Percentiles rank a stretch among this genome's conserved stretches.
Evolutionary conservation across 2,329 filamentous ascomycete genomes (phyloP).

Genomic region (Phialocephala subalpina): DNA sequence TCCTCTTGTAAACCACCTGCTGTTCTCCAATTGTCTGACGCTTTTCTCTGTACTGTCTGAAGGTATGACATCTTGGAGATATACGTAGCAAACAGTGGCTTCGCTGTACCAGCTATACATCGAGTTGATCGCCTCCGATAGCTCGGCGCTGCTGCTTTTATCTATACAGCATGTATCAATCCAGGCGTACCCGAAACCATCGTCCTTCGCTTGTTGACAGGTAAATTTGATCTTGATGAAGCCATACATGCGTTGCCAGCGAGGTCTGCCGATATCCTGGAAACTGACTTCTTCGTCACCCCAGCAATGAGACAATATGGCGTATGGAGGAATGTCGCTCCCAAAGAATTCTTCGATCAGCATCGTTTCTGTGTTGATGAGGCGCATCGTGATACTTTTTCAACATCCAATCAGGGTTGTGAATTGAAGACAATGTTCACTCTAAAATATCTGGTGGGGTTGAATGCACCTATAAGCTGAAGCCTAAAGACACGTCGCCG

Average conservation of each 20-base stretch:
- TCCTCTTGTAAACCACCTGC: slow-evolving; percentile 7
- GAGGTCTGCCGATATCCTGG: not conserved
- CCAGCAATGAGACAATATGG: slow-evolving; percentile 48
- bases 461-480: not conserved
- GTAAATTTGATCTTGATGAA: not conserved
- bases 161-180: slow-evolving; percentile 19
- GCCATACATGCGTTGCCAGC: not conserved
- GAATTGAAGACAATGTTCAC: not conserved
- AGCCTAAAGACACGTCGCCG: not conserved
- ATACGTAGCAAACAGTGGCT: slow-evolving; percentile 24
- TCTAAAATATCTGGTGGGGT: not conserved
- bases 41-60: not conserved
- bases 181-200: slow-evolving; percentile 2
- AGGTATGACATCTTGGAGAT: slow-evolving; percentile 14
- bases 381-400: slow-evolving; percentile 11
- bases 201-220: not conserved
- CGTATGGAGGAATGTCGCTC: slow-evolving; percentile 40
- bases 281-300: not conserved
- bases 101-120: slow-evolving; percentile 26
- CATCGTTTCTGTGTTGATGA: slow-evolving; percentile 15
- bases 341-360: slow-evolving; percentile 14
- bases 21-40: not conserved
- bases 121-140: slow-evolving; percentile 23
- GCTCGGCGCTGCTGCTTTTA: slow-evolving; percentile 19
- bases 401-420: not conserved